Evolutionary conservation across 2,329 filamentous ascomycete genomes (phyloP).

Genomic region (Alternaria hordeiaustralica): DNA sequence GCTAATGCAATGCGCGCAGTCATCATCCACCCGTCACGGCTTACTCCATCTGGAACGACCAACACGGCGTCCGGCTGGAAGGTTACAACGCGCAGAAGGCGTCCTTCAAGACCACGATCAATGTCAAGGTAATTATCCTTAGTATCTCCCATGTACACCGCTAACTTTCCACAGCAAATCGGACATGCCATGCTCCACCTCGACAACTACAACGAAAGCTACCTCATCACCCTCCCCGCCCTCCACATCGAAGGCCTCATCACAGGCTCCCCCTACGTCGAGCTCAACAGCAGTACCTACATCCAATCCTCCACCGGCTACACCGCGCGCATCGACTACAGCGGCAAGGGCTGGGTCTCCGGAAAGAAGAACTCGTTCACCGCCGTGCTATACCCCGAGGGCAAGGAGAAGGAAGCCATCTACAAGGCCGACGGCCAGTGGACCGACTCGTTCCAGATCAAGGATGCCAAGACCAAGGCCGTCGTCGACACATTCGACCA

Average conservation of each 20-base stretch:
- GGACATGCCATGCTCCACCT: conserved; percentile 86
- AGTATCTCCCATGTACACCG: no score
- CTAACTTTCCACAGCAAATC: conserved; percentile 64
- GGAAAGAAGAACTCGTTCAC: conserved; percentile 94
- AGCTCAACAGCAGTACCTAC: conserved; percentile 83
- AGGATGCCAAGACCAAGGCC: conserved; percentile 63
- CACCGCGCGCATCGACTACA: conserved; percentile 89
- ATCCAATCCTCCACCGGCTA: conserved; percentile 88
- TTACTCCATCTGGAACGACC: conserved; percentile 87
- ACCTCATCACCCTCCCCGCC: conserved; percentile 88
- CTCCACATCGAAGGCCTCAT: conserved; percentile 95
- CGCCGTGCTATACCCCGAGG: conserved; percentile 74
- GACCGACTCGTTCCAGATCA: conserved; percentile 82
- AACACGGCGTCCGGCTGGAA: conserved; percentile 75
- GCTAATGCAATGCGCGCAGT: conserved; percentile 44
- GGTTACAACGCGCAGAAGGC: conserved; percentile 98
- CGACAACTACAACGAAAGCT: conserved; percentile 70
- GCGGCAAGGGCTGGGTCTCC: conserved; percentile 90
- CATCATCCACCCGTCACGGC: conserved; percentile 96
- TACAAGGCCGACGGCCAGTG: conserved; percentile 91
- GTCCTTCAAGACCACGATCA: conserved; percentile 90
- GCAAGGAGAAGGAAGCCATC: conserved; percentile 72
- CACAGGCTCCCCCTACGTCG: conserved; percentile 84
- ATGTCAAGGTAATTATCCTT: conserved; percentile 67
- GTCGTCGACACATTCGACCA: conserved; percentile 56